These are phyloP conservation scores for Suillus paluster DNA, from an alignment of 768 basidiomycete species.

Conservation along the genomic window DNA sequence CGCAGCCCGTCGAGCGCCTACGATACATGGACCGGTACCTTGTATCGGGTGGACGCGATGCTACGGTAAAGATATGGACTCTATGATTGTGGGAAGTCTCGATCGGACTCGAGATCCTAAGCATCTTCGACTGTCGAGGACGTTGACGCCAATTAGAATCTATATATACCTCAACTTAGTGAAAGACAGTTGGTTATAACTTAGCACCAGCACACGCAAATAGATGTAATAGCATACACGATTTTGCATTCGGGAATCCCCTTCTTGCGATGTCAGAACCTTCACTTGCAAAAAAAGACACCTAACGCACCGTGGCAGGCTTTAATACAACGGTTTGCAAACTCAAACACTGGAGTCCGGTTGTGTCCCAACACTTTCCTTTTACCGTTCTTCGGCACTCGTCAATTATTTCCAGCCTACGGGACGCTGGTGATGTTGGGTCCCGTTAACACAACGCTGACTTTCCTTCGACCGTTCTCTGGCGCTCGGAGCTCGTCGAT, in stretches of 20 bases:
- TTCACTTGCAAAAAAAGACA: too few relatives aligned
- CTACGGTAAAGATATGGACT: slow-evolving; percentile 91
- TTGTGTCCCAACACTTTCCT: too few relatives aligned
- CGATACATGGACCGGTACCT: slow-evolving; percentile 97
- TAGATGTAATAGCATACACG: slow-evolving; percentile 8
- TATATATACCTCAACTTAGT: slow-evolving; percentile 8
- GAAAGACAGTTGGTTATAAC: slow-evolving; percentile 5
- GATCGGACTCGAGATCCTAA: background rate
- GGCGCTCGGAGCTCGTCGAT: too few relatives aligned
- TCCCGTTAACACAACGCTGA: too few relatives aligned
- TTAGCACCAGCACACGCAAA: background rate
- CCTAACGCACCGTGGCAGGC: too few relatives aligned
- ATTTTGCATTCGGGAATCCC: background rate
- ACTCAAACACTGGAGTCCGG: too few relatives aligned
- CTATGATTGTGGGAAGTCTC: slow-evolving; percentile 49
- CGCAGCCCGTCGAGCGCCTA: slow-evolving; percentile 81
- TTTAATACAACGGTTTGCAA: too few relatives aligned
- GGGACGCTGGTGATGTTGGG: too few relatives aligned
- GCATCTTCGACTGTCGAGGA: background rate
- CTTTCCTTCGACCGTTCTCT: too few relatives aligned
- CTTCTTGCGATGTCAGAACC: too few relatives aligned
- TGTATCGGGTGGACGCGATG: slow-evolving; percentile 87
- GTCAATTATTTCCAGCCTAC: too few relatives aligned
- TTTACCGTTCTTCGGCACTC: too few relatives aligned
- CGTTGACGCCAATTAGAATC: slow-evolving; percentile 7